Conservation (phyloP, 495 filamentous ascomycete genomes). For the Trichoderma reesei region DNA sequence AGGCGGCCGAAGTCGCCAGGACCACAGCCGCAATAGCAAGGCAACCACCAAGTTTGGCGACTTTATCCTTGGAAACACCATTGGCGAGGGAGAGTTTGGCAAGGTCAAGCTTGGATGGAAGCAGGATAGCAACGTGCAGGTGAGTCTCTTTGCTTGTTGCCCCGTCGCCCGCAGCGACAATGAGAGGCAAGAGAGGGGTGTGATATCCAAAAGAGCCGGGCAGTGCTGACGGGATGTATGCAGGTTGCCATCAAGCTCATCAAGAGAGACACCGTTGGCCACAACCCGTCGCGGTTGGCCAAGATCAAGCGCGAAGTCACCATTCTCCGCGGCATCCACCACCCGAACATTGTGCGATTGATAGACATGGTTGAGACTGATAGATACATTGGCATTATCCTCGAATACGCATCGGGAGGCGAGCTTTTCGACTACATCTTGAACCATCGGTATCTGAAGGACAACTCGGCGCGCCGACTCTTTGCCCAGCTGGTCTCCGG, state of each 20-base stretch:
- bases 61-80: constrained; percentile 91
- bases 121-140: constrained; percentile 76
- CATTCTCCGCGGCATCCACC: constrained; percentile 75
- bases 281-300: constrained; percentile 75
- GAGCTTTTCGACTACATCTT: constrained; percentile 98
- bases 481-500: constrained; percentile 96
- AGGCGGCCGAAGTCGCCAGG: constrained; percentile 63
- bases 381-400: constrained; percentile 91
- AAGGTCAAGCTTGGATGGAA: constrained; percentile 99
- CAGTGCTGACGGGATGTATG: not conserved
- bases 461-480: constrained; percentile 76
- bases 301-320: constrained; percentile 97
- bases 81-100: constrained; percentile 96
- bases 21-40: constrained; percentile 57
- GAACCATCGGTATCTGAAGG: constrained; percentile 91
- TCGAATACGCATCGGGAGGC: constrained; percentile 95
- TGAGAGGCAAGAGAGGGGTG: not conserved
- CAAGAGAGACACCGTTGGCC: constrained; percentile 74
- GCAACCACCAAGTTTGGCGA: constrained; percentile 78
- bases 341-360: constrained; percentile 93
- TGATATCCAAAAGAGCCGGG: not conserved
- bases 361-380: constrained; percentile 99
- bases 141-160: constrained; percentile 24
- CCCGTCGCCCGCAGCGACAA: not conserved
- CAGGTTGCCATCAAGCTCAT: constrained; percentile 99